These are phyloP conservation scores for Fusarium mundagurra DNA, from an alignment of 2,329 filamentous ascomycete species.

Conservation along the genomic window DNA sequence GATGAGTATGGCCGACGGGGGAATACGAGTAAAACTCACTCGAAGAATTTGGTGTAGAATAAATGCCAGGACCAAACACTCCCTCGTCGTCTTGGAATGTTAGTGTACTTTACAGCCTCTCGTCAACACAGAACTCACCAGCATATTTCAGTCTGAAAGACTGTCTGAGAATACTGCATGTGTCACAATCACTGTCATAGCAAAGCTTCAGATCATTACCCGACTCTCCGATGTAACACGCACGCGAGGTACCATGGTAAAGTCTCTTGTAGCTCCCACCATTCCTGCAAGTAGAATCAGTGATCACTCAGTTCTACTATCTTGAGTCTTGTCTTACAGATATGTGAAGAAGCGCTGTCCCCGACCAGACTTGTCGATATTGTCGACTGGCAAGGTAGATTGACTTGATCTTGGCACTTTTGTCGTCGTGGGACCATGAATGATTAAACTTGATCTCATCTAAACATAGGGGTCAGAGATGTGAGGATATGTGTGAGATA, in stretches of 20 bases:
- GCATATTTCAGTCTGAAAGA: background rate
- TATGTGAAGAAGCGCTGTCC: background rate
- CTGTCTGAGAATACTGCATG: background rate
- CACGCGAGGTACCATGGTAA: background rate
- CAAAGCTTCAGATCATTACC: background rate
- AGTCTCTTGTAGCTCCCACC: background rate
- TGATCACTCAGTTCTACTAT: too few species aligned
- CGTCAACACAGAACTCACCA: accelerated
- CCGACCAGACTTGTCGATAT: background rate
- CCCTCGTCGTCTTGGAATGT: background rate
- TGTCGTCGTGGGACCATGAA: background rate
- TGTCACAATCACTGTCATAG: background rate
- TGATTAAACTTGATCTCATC: background rate
- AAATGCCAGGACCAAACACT: background rate
- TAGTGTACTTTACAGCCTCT: accelerated
- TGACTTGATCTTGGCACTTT: background rate
- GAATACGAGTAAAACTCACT: background rate
- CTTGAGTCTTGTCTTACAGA: background rate
- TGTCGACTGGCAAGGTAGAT: background rate
- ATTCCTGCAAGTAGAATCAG: background rate
- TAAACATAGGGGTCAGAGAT: accelerated
- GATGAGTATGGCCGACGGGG: accelerated
- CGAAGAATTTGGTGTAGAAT: background rate
- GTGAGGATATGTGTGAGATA: accelerated
- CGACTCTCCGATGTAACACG: background rate